Conservation (phyloP, 768 basidiomycete genomes). For the Filobasidium wieringae region DNA sequence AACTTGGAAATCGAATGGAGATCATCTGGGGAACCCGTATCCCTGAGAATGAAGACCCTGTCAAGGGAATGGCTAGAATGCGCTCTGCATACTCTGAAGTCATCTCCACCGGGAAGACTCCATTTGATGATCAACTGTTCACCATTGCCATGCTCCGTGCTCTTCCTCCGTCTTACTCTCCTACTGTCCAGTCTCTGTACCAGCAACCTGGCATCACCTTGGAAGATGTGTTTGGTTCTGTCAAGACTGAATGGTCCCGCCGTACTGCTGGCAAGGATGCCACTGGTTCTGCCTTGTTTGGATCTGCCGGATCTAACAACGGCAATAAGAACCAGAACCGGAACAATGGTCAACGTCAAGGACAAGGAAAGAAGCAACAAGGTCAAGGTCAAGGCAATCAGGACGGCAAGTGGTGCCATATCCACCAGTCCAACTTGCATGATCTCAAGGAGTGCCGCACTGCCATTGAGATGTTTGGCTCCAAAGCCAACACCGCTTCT, state of each 20-base stretch:
- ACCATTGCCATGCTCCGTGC: neutral
- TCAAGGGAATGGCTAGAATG: neutral
- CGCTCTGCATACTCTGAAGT: neutral
- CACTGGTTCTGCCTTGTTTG: neutral
- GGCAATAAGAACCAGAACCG: neutral
- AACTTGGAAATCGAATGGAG: neutral
- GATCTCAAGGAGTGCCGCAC: too few species aligned
- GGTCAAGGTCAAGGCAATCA: too few species aligned
- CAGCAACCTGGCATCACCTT: neutral
- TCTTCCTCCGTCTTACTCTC: neutral
- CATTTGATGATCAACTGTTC: neutral
- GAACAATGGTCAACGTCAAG: too few species aligned
- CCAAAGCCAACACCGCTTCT: constrained; percentile 7
- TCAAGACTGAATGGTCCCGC: too few species aligned
- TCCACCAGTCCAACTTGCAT: too few species aligned
- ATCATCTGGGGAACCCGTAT: neutral
- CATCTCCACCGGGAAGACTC: neutral
- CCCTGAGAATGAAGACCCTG: neutral
- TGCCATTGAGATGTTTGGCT: too few species aligned
- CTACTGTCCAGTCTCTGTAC: neutral
- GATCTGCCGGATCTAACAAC: neutral
- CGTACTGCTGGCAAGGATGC: neutral
- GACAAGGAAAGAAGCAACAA: too few species aligned
- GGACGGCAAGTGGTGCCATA: too few species aligned
- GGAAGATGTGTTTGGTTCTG: neutral